Conservation (phyloP, 1,284 basidiomycete genomes). For the Puccinia novopanici region DNA sequence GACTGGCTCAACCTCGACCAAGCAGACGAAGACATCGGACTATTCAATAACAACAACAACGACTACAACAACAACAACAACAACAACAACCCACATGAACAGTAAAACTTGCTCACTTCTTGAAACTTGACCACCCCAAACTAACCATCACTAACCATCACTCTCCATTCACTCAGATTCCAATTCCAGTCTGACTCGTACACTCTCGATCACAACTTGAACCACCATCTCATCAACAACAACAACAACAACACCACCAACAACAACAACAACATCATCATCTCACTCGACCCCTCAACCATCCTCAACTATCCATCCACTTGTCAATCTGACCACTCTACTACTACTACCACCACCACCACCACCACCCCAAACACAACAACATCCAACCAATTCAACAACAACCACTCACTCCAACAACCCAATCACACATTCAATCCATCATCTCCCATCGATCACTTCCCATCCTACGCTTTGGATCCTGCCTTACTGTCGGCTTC, state of each 20-base stretch:
- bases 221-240: background rate
- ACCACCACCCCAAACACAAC: background rate
- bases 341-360: background rate
- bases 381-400: background rate
- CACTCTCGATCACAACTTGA: background rate
- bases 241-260: background rate
- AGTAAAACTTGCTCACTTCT: background rate
- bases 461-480: slow-evolving; percentile 23
- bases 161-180: no score
- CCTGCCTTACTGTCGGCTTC: slow-evolving; percentile 32
- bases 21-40: slow-evolving; percentile 29
- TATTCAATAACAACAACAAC: background rate
- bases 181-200: background rate
- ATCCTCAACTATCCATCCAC: background rate
- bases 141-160: background rate
- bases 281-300: slow-evolving; percentile 32
- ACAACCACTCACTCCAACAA: background rate
- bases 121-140: background rate
- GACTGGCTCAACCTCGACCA: slow-evolving; percentile 37
- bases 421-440: no score
- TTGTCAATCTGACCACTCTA: no score
- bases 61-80: background rate
- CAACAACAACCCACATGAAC: background rate
- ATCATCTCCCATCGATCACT: background rate
- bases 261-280: background rate